Percentiles rank a stretch among this genome's conserved stretches.
These are phyloP conservation scores for Calonectria crousiana DNA, from an alignment of 2,329 filamentous ascomycete genomes.

Conservation along the genomic window DNA sequence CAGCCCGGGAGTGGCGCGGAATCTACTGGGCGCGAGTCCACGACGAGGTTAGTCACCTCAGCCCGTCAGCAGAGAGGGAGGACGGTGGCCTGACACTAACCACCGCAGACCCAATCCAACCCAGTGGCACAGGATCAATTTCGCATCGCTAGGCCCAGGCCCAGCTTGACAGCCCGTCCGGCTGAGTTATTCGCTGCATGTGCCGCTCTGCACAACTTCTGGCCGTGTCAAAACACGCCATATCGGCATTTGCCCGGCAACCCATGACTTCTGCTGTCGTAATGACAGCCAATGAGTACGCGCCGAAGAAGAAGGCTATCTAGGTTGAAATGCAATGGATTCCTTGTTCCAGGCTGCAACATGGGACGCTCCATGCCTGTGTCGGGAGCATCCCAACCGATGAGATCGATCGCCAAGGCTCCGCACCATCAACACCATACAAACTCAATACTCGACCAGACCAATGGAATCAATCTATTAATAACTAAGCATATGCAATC, in stretches of 20 bases:
- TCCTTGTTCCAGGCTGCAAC: no score
- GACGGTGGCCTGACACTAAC: not conserved
- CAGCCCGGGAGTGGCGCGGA: slow-evolving; percentile 6
- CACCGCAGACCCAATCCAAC: not conserved
- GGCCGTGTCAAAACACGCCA: not conserved
- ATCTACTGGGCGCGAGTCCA: not conserved
- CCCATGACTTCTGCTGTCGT: not conserved
- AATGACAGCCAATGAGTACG: not conserved
- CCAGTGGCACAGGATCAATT: not conserved
- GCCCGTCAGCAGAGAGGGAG: not conserved
- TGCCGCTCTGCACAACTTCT: not conserved
- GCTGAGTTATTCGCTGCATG: not conserved
- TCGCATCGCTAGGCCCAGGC: not conserved
- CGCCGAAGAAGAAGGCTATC: not conserved
- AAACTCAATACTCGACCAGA: not conserved
- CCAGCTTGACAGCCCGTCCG: not conserved
- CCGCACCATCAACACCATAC: not conserved
- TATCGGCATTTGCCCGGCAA: not conserved
- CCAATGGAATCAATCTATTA: not conserved
- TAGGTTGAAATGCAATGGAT: not conserved
- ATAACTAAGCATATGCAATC: not conserved
- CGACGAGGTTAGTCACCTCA: not conserved
- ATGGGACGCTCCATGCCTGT: not conserved
- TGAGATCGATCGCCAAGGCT: slow-evolving; percentile 2
- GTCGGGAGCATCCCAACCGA: not conserved